Base-by-base conservation (phyloP, 2,329 filamentous ascomycete species). In the Nannizzia gypsea region DNA sequence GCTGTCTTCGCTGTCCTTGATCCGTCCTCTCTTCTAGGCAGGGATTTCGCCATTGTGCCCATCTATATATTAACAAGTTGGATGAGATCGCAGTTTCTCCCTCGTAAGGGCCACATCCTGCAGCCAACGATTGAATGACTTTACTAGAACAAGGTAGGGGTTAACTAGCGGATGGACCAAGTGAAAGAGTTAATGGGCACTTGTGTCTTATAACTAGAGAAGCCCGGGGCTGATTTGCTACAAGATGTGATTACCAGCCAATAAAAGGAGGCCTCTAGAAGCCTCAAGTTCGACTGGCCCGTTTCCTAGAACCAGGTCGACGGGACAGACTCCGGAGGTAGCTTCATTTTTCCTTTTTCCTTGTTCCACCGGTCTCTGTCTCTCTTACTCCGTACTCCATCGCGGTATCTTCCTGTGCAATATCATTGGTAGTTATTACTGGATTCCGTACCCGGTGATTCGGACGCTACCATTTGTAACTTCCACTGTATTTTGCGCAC, bases 1-100 rank as follows among this genome's bases (percentile, higher is more conserved):
- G 70, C 87, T 34, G 78, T 80, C 64, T 87, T 87, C 75, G 84
- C 84, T 0, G 79, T 86, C 4, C 59, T 76, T 62, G 74, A 76
- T 61, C 56, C 56, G 20, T 22, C 40, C 1, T 9, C 15, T 34
- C 42, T 13, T 11, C 34, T 17, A 71, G 58, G 38, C 44, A 34
- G 20, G 55, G 31, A 13, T 67, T 71, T 54, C 28, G 61, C 59
- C 11, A 67, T 66, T 38, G 62, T 60, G 50, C 44, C 38, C 1
- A 60, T 63, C 17, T 68, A 66, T 56, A 66, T 56, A 60, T 56
- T 17, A 31, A 36, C 6, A 60, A 22, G 36, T 38, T 63, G 34
- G 56, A 63, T 42, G 62, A 60, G 20, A 24, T 59, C 15, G n/a
- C 38, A n/a, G 22, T 58, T 8, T 58, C 50, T n/a, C 11, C 50